A percentile compares a stretch with the other conserved stretches of the same genome.
Evolutionary conservation across 306 rosid species (phyloP).

Genomic region (Dryas alaskensis): DNA sequence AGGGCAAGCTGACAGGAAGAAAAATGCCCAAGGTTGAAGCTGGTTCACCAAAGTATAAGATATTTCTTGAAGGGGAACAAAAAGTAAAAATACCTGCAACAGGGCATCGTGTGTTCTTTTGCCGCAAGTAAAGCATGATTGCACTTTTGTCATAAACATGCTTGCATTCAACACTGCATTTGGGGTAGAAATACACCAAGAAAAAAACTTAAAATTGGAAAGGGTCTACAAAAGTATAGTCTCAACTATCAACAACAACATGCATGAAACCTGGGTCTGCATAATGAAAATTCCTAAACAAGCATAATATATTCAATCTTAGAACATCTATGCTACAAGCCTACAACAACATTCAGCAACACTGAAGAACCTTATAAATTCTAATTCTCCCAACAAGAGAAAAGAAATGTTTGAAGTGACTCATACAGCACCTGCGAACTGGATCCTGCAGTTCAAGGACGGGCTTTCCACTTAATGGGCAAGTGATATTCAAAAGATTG

Average conservation of each 20-base stretch:
- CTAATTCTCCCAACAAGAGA: background rate
- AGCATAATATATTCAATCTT: background rate
- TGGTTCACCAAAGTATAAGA: slow-evolving; percentile 1
- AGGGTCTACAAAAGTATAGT: background rate
- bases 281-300: background rate
- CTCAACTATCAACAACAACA: background rate
- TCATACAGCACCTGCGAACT: slow-evolving; percentile 68
- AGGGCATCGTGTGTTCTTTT: slow-evolving; percentile 52
- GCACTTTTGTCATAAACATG: slow-evolving; percentile 68
- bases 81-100: slow-evolving; percentile 54
- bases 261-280: background rate
- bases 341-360: background rate
- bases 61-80: background rate
- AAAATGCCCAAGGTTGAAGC: slow-evolving; percentile 18
- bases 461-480: slow-evolving; percentile 87
- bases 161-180: slow-evolving; percentile 67
- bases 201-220: background rate
- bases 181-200: slow-evolving; percentile 24
- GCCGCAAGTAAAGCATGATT: slow-evolving; percentile 45
- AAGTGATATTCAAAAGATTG: slow-evolving; percentile 56
- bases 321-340: background rate
- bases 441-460: slow-evolving; percentile 67
- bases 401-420: slow-evolving; percentile 3
- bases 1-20: slow-evolving; percentile 62
- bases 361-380: background rate